These are phyloP conservation scores for Posidonia oceanica DNA, from an alignment of 116 monocot genomes.

Conservation along the genomic window DNA sequence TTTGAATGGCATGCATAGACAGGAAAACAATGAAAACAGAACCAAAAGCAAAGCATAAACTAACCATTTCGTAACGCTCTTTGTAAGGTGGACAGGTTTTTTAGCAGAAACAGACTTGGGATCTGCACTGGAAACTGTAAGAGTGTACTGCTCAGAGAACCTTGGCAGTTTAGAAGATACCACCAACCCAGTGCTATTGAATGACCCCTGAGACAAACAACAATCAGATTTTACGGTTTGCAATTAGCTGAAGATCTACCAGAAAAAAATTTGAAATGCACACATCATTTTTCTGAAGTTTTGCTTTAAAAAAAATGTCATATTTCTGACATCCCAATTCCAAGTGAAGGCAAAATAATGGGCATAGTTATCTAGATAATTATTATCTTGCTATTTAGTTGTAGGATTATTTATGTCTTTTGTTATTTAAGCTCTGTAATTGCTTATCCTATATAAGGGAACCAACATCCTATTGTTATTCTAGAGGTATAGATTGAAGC, in stretches of 20 bases:
- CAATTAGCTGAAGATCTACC: background rate
- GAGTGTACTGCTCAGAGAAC: conserved; percentile 80
- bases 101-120: conserved; percentile 88
- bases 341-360: too few relatives aligned
- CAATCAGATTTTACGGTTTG: background rate
- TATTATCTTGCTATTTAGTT: too few relatives aligned
- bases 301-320: background rate
- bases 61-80: conserved; percentile 93
- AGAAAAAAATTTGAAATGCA: background rate
- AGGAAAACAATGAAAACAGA: background rate
- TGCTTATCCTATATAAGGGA: too few relatives aligned
- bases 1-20: background rate
- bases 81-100: conserved; percentile 52
- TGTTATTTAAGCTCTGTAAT: too few relatives aligned
- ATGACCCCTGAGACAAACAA: conserved; percentile 58
- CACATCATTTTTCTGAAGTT: background rate
- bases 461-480: too few relatives aligned
- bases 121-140: conserved; percentile 87
- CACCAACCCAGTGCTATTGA: conserved; percentile 74
- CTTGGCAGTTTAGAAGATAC: conserved; percentile 93
- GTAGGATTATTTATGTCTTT: too few relatives aligned
- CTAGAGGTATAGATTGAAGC: too few relatives aligned
- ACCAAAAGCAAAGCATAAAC: conserved; percentile 12
- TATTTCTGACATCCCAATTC: too few relatives aligned
- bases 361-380: too few relatives aligned